Evolutionary conservation across 2,329 filamentous ascomycete genomes (phyloP), one percentile per base, ranked within the genome.

Genomic region (Calonectria hawksworthii): DNA sequence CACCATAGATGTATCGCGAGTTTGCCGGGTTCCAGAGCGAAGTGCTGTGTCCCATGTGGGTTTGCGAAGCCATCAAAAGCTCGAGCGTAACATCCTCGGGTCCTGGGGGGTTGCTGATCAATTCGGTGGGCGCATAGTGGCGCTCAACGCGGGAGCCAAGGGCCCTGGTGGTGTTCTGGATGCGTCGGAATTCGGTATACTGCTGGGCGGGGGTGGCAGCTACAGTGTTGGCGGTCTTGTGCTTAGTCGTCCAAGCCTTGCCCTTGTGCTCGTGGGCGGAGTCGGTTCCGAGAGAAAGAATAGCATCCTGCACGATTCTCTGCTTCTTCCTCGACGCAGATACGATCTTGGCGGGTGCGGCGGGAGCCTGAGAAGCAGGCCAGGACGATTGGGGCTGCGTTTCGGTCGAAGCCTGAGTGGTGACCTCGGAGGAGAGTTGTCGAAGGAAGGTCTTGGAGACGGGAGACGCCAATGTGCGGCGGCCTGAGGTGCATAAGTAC

Each of bases 1-100:
- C 92, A 80, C 97, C 97, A 84, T 95, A 96, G 84, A 99, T 99
- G 87, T 99, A 99, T 79, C 94, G 92, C 77, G 96, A 93, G 87
- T 99, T 99, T 68, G 92, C 93, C 14, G 97, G 96, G 86, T 99
- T 98, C 97, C 97, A 99, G 65, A 96, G 90, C 75, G 95, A 95
- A 0, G 94, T 96, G 82, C 94, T 92, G 87, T 99, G 97, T 76
- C 97, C 97, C 85, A 99, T 92, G 86, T 98, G 96, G 70, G 92
- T 92, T 86, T 98, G 95, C 38, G 94, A 93, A 59, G 96, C 95
- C 89, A 98, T 93, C 76, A 99, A 92, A 75, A 98, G 90, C 88
- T 98, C 96, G 74, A 99, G 92, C 63, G 96, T 96, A 75, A 99
- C 91, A 82, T 98, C 94, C 83, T 93, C 89, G 30, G 95, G 93